Base-by-base conservation (phyloP, 2,329 filamentous ascomycete species). In the Cladophialophora exuberans region DNA sequence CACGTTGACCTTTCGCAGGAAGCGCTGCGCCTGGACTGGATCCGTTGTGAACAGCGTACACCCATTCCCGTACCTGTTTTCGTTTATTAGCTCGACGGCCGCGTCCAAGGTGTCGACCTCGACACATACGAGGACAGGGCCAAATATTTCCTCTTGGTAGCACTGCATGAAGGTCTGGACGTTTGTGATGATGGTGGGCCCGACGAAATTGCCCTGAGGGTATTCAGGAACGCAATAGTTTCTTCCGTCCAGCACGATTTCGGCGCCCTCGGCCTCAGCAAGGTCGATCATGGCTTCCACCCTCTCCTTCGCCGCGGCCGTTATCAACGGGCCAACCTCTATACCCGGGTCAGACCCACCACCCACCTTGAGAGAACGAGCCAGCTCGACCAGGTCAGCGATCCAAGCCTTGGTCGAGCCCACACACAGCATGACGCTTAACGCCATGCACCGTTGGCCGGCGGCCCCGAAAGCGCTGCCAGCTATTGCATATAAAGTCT, bases 61-160 rank as follows among this genome's bases (percentile, higher is more conserved):
- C 5, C 69, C 70, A 49, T 73, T 73, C 9, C 71, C 71, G 57
- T 70, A 70, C 59, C 59, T 52, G 56, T 62, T 59, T 25, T 49
- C 52, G 31, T 59, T 59, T 20, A 41, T 20, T 9, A 52, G 20
- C 52, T 76, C 69, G 3, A 87, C 79, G 3, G 74, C 84, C 64
- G 87, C 82, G 1, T 85, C 82, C 62, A 87, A 84, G 0, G 77
- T 83, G 17, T 86, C 80, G 57, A 88, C 88, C 52, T 76, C 76
- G 62, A 85, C 83, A 50, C 88, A 70, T 0, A 83, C 83, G 17
- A 81, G 76, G 22, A 88, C 77, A 0, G 85, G 85, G 0, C 82
- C 83, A 63, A 88, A 88, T 0, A 79, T 82, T 69, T 88, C 85
- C 62, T 88, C 84, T 1, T 74, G 71, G 2, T 76, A 76, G 36